A percentile compares a stretch with the other conserved stretches of the same genome.
Conservation (phyloP, 2,329 filamentous ascomycete genomes). For the Ophiostoma piceae region DNA sequence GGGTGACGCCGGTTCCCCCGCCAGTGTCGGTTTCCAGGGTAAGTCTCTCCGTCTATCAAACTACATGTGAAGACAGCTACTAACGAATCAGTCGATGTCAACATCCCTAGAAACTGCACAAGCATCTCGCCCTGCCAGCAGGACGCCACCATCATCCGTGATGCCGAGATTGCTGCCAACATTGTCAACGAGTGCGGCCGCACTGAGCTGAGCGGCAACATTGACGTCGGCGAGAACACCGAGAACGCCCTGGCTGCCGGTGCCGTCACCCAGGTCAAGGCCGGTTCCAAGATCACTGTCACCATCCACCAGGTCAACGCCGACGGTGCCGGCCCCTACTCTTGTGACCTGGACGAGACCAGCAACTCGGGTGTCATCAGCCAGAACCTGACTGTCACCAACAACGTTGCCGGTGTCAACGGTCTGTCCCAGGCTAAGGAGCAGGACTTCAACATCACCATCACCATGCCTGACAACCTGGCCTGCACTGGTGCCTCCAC, state of each 20-base stretch:
- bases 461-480: slow-evolving; percentile 47
- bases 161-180: slow-evolving; percentile 48
- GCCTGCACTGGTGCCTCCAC: slow-evolving; percentile 50
- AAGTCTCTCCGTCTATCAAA: not conserved
- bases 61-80: not conserved
- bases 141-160: slow-evolving; percentile 57
- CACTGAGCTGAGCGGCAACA: slow-evolving; percentile 56
- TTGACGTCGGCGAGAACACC: slow-evolving; percentile 54
- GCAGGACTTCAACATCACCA: slow-evolving; percentile 46
- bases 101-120: slow-evolving; percentile 39
- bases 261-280: slow-evolving; percentile 46
- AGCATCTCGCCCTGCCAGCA: slow-evolving; percentile 35
- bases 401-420: slow-evolving; percentile 28
- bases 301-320: slow-evolving; percentile 52
- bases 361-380: slow-evolving; percentile 43
- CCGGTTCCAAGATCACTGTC: slow-evolving; percentile 42
- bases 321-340: slow-evolving; percentile 51
- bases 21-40: slow-evolving; percentile 27
- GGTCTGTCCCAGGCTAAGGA: slow-evolving; percentile 28
- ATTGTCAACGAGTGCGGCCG: slow-evolving; percentile 56
- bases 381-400: slow-evolving; percentile 46
- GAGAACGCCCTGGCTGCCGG: slow-evolving; percentile 45
- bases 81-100: slow-evolving; percentile 41
- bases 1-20: slow-evolving; percentile 24
- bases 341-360: slow-evolving; percentile 49